Percentiles rank a stretch among this genome's conserved stretches.
These are phyloP conservation scores for Juglanconis sp. DNA, from an alignment of 2,329 filamentous ascomycete species.

Conservation along the genomic window DNA sequence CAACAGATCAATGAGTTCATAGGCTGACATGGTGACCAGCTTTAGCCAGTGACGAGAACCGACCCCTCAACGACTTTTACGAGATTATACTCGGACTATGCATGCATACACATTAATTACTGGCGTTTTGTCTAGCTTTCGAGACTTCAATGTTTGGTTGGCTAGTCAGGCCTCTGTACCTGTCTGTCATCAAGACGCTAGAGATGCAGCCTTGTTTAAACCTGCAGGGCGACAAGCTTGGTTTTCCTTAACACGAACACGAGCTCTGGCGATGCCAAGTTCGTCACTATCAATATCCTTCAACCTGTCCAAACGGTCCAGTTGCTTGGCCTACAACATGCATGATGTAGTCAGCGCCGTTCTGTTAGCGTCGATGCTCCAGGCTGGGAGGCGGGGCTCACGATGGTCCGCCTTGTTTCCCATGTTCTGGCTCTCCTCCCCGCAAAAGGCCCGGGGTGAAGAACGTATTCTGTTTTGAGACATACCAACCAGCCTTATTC, in stretches of 20 bases:
- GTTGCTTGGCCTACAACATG: slow-evolving; percentile 1
- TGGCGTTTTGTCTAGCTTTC: neutral
- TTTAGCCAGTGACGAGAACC: neutral
- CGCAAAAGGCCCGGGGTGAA: neutral
- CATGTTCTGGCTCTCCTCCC: neutral
- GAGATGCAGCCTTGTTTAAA: slow-evolving; percentile 10
- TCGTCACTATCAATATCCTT: slow-evolving; percentile 4
- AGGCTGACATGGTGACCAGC: neutral
- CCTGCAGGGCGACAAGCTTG: slow-evolving; percentile 9
- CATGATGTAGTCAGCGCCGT: neutral
- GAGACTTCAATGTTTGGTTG: neutral
- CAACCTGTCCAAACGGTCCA: neutral
- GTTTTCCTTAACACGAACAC: slow-evolving; percentile 17
- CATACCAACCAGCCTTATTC: neutral
- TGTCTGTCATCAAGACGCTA: neutral
- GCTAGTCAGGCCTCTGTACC: neutral
- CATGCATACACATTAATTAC: neutral
- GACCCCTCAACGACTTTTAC: neutral
- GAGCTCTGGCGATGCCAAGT: slow-evolving; percentile 11
- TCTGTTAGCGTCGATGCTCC: neutral
- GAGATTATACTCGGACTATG: neutral
- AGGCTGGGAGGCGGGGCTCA: neutral
- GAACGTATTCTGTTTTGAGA: neutral
- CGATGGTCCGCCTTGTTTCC: neutral
- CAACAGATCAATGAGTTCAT: neutral